Evolutionary conservation across 2,329 filamentous ascomycete genomes (phyloP).

Genomic region (Botrytis aclada): DNA sequence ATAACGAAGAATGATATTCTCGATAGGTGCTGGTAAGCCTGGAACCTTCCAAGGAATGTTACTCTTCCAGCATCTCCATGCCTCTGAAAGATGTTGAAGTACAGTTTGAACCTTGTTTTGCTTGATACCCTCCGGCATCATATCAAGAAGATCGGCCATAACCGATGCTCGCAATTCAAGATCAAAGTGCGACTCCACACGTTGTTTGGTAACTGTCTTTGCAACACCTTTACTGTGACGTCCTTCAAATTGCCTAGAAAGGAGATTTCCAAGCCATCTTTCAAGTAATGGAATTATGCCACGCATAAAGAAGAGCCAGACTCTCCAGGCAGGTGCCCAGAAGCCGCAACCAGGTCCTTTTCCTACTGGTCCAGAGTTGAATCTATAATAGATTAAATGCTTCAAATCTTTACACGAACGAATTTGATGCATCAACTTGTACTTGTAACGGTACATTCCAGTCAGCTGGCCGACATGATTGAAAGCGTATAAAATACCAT

Average conservation of each 20-base stretch:
- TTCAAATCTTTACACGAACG: constrained; percentile 98
- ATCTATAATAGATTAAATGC: constrained; percentile 98
- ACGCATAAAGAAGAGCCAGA: constrained; percentile 99
- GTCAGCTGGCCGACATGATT: constrained; percentile 98
- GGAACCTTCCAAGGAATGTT: constrained; percentile 99
- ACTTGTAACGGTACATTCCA: constrained; percentile 99
- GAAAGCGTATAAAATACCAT: constrained; percentile 98
- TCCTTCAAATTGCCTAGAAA: constrained; percentile 96
- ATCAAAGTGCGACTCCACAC: constrained; percentile 98
- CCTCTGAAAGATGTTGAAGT: constrained; percentile 93
- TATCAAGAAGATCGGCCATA: constrained; percentile 99
- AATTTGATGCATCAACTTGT: constrained; percentile 99
- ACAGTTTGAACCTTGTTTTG: constrained; percentile 99
- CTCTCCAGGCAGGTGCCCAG: constrained; percentile 97
- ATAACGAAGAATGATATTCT: constrained; percentile 97
- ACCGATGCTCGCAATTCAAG: constrained; percentile 95
- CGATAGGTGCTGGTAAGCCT: constrained; percentile 90
- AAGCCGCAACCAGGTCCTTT: constrained; percentile 98
- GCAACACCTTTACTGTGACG: constrained; percentile 98
- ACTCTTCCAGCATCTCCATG: constrained; percentile 99
- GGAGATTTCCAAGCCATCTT: constrained; percentile 92
- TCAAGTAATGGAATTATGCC: constrained; percentile 96
- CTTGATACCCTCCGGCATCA: constrained; percentile 99
- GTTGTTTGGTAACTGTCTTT: constrained; percentile 98
- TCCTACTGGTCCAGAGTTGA: constrained; percentile 94